Conservation (phyloP, 345 rosid species). For the Crucihimalaya himalaica region DNA sequence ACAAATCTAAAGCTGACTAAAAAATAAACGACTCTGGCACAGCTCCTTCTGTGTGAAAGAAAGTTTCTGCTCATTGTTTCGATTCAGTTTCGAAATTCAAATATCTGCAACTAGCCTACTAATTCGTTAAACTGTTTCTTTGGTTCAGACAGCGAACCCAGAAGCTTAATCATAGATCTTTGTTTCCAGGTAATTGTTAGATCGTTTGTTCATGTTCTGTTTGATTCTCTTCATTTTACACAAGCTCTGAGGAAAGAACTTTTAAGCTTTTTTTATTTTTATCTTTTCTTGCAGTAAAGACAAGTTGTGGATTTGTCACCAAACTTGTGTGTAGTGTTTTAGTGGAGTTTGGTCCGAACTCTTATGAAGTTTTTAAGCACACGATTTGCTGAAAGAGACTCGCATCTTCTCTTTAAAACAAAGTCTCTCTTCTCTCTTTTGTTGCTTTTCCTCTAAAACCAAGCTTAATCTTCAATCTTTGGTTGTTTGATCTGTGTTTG, state of each 20-base stretch:
- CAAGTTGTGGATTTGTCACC: slow-evolving; percentile 35
- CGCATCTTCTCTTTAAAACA: slow-evolving; percentile 76
- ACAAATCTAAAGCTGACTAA: slow-evolving; percentile 43
- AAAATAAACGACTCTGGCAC: slow-evolving; percentile 48
- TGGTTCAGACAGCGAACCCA: neutral
- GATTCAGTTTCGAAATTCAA: slow-evolving; percentile 41
- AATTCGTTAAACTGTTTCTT: neutral
- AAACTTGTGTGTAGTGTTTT: slow-evolving; percentile 35
- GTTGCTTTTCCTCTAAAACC: slow-evolving; percentile 6
- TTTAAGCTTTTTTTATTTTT: neutral
- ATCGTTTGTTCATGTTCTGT: neutral
- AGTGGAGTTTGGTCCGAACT: slow-evolving; percentile 54
- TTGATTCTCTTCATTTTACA: slow-evolving; percentile 18
- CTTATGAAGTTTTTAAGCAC: slow-evolving; percentile 48
- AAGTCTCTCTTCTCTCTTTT: slow-evolving; percentile 47
- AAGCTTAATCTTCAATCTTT: slow-evolving; percentile 16
- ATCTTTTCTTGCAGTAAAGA: slow-evolving; percentile 17
- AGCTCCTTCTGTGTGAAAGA: slow-evolving; percentile 33
- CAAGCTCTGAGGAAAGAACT: neutral
- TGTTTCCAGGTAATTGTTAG: slow-evolving; percentile 26
- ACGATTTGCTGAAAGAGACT: slow-evolving; percentile 74
- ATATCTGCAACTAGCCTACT: slow-evolving; percentile 32
- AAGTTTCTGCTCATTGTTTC: slow-evolving; percentile 45
- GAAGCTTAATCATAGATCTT: slow-evolving; percentile 31
- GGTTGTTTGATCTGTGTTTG: neutral